Evolutionary conservation across 1,284 basidiomycete species (phyloP), one percentile per base, ranked within the genome.

Genomic region (Fomitopsis schrenkii): DNA sequence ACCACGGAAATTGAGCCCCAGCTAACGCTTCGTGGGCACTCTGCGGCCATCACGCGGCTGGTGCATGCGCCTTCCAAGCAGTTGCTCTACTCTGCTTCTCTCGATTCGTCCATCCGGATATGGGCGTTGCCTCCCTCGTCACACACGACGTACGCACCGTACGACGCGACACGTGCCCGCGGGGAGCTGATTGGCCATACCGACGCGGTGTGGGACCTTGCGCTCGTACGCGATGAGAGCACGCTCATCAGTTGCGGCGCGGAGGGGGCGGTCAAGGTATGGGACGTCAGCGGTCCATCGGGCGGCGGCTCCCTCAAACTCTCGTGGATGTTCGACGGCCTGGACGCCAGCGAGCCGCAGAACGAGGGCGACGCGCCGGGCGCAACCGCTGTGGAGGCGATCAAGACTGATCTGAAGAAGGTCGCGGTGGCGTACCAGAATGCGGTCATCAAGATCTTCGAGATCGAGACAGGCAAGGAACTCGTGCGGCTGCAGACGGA

Each of bases 171-270:
- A 2, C 83, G 88, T 19, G 82, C 87, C 42, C 81, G 91, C 42
- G 91, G 91, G 40, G 89, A 91, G 64, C 84, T 98, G 35, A 86
- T 96, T 42, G 95, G 95, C 1, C 94, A 97, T 72, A 93, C 94
- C 1, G 95, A 98, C 72, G 93, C 93, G 3, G 91, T 98, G 12
- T 98, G 97, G 96, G 96, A 96, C 71, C 78, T 98, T 55, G 90
- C 91, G 28, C 84, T 91, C 41, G 86, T 86, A 41, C 80, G 87
- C 63, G 88, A 90, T 68, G 89, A 91, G 75, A 85, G 85, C 60
- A 86, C 91, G 28, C 81, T 99, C 33, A 93, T 95, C 57, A 94
- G 91, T 66, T 95, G 92, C 69, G 91, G 92, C 38, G 92, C 95
- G 1, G 96, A 98, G 72, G 96, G 96, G 14, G 80, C 85, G 0